Evolutionary conservation across 2,329 filamentous ascomycete genomes (phyloP), one percentile per base, ranked within the genome.

Genomic region (Sporothrix variecibatus): DNA sequence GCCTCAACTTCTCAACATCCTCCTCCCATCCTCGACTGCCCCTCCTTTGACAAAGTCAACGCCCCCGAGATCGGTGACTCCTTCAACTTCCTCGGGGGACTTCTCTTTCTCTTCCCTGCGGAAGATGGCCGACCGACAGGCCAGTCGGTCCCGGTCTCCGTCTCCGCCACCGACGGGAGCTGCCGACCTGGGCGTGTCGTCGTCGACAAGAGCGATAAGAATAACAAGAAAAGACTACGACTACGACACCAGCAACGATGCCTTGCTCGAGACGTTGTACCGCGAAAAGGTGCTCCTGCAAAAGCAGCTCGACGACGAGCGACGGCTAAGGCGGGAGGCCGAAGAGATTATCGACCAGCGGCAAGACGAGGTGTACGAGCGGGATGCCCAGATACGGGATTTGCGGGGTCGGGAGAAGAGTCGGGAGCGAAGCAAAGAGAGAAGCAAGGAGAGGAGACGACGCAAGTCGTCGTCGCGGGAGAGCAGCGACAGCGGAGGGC

Each of bases 331-430:
- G 31, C 60, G 15, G 20, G 71, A 72, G 43, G 71, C 71, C 49
- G 71, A 72, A 23, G 31, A 38, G 31, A 67, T 72, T 51, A 72
- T 72, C 60, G 71, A 72, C 71, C 40, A 72, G 58, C 60, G 71
- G 12, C 71, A 72, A 46, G 60, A 72, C 31, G 71, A 72, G 46
- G 51, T 72, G 4, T 43, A 23, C 23, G 43, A 72, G n/a, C 31
- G 53, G 9, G 58, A 43, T 17, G 28, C 46, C 7, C 46, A 34
- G 71, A n/a, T 72, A 20, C 20, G n/a, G 31, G 12, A 11, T 28
- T 31, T 72, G 56, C 3, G 23, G 20, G 28, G 56, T 38, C 23
- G 31, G 28, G 28, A 20, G 43, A 9, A 7, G 17, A 51, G 34
- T 2, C 40, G 40, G 20, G 26, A 51, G 26, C 40, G 23, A 28